phyloP scores from a whole-genome alignment of 2,329 filamentous ascomycete species.

The Fusarium transvaalense region DNA sequence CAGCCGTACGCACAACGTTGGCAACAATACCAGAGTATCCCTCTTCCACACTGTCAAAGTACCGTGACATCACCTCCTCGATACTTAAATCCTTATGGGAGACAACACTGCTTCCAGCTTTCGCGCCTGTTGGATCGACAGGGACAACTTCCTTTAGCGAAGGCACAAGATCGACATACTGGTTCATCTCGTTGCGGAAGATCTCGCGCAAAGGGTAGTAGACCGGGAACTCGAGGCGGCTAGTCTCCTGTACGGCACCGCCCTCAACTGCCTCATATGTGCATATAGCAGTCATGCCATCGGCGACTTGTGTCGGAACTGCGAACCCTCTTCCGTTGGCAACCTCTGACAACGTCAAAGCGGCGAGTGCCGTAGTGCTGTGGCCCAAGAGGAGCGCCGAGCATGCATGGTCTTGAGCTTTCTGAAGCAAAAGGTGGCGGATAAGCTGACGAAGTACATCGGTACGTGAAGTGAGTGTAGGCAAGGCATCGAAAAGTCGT shows the following conservation, averaged over 20 bases:
- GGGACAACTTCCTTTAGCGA: slow-evolving; percentile 64
- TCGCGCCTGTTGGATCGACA: slow-evolving; percentile 49
- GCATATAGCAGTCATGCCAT: slow-evolving; percentile 68
- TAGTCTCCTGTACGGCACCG: slow-evolving; percentile 34
- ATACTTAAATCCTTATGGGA: slow-evolving; percentile 86
- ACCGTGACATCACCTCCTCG: slow-evolving; percentile 88
- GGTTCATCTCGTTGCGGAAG: slow-evolving; percentile 81
- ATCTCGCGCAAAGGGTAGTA: slow-evolving; percentile 89
- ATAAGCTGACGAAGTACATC: slow-evolving; percentile 80
- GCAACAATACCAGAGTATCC: slow-evolving; percentile 92
- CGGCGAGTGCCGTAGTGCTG: slow-evolving; percentile 88
- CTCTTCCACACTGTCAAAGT: slow-evolving; percentile 84
- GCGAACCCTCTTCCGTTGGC: slow-evolving; percentile 91
- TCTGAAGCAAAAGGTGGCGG: slow-evolving; percentile 76
- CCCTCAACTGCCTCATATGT: slow-evolving; percentile 47
- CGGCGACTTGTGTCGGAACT: slow-evolving; percentile 83
- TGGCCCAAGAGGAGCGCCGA: slow-evolving; percentile 84
- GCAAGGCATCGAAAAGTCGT: slow-evolving; percentile 69
- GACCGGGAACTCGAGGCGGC: slow-evolving; percentile 57
- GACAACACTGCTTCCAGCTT: slow-evolving; percentile 57
- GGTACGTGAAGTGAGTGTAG: slow-evolving; percentile 79
- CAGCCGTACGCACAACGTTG: slow-evolving; percentile 94
- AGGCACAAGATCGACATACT: slow-evolving; percentile 71
- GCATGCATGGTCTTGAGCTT: slow-evolving; percentile 71
- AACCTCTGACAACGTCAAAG: slow-evolving; percentile 86